Base-by-base conservation (phyloP, 2,329 filamentous ascomycete species). In the Penicillium sp. region DNA sequence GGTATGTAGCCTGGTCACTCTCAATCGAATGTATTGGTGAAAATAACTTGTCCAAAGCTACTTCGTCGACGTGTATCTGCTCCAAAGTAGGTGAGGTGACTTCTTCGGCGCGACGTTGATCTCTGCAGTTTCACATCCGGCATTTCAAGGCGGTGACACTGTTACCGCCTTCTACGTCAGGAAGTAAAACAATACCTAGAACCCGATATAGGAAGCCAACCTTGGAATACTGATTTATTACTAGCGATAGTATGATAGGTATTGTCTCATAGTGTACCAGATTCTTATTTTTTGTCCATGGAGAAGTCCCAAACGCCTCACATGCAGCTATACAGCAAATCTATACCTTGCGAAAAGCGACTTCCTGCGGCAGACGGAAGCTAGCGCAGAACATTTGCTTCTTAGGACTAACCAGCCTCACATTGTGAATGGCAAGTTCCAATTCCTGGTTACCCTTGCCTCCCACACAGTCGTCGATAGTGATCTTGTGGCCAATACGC, bases 341-440 rank as follows among this genome's bases (percentile, higher is more conserved):
- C 52, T 62, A 69, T 24, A 59, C 56, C 48, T 69, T 67, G 26
- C 64, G 68, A 77, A 96, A 97, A 14, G 92, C 94, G 6, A 97
- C 90, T 66, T 90, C 86, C 34, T 79, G 76, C 2, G 94, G 94
- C 58, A 99, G 71, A 60, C 92, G 85, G 76, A 99, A 97, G 64
- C 86, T 95, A 31, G 91, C 93, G 73, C 94, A 97, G 74, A 93
- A 97, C 92, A 97, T 97, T 70, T 89, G 85, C 81, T 99, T 99
- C 69, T 90, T 88, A 5, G 94, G 94, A 56, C 92, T 90, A 53
- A 99, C 94, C 64, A 95, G 86, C 61, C 94, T 83, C 34, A 97
- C 91, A 71, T 86, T 83, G 55, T 77, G 77, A 6, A 88, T 79
- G 31, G 78, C 72, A 16, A 85, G 74, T 38, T 83, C 82, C 6